phyloP scores from a whole-genome alignment of 2,329 filamentous ascomycete genomes.

The Huntiella bhutanensis region DNA sequence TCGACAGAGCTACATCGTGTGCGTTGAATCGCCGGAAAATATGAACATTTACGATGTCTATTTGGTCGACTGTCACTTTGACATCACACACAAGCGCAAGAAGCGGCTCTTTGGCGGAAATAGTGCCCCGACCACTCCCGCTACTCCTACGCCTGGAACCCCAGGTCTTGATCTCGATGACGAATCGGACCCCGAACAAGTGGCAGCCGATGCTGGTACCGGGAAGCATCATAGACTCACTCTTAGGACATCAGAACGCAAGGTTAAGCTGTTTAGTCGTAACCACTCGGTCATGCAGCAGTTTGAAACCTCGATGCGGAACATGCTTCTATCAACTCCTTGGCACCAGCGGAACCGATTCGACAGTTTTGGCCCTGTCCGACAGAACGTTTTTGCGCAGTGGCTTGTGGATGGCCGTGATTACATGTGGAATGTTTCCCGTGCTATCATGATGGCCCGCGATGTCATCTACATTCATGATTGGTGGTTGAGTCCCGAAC shows the following conservation, averaged over 20 bases:
- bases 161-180: constrained; percentile 7
- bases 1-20: constrained; percentile 93
- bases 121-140: constrained; percentile 8
- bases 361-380: constrained; percentile 80
- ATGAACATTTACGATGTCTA: constrained; percentile 99
- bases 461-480: constrained; percentile 99
- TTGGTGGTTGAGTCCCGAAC: constrained; percentile 94
- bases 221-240: constrained; percentile 65
- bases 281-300: constrained; percentile 80
- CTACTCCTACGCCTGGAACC: constrained; percentile 1
- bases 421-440: constrained; percentile 98
- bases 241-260: constrained; percentile 79
- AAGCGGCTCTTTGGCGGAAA: constrained; percentile 25
- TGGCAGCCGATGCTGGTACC: constrained; percentile 13
- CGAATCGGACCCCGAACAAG: constrained; percentile 8
- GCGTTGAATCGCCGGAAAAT: constrained; percentile 94
- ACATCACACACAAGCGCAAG: constrained; percentile 56
- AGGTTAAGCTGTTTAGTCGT: constrained; percentile 73
- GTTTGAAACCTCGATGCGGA: constrained; percentile 80
- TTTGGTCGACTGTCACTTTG: constrained; percentile 79
- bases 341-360: constrained; percentile 79
- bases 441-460: constrained; percentile 88
- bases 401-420: constrained; percentile 95
- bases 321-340: constrained; percentile 64
- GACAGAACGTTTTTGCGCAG: constrained; percentile 72